Percentiles rank a stretch among this genome's conserved stretches.
These are phyloP conservation scores for Rosa chinensis DNA, from an alignment of 306 rosid species.

Conservation along the genomic window DNA sequence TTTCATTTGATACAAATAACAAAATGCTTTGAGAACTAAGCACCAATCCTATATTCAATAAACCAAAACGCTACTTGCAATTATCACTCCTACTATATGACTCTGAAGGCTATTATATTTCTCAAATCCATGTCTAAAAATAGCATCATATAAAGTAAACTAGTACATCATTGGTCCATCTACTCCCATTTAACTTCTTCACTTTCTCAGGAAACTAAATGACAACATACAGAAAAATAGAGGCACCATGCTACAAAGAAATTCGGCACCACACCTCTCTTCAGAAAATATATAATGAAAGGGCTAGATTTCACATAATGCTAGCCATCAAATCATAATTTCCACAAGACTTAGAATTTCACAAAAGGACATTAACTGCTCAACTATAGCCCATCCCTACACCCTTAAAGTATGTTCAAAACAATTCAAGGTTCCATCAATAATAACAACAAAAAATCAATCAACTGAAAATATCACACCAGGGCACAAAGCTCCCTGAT, in stretches of 20 bases:
- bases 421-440: neutral
- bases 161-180: neutral
- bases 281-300: neutral
- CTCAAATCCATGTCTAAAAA: neutral
- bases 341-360: slow-evolving; percentile 2
- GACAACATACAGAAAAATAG: neutral
- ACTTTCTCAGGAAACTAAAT: slow-evolving; percentile 4
- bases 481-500: neutral
- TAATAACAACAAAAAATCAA: neutral
- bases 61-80: neutral
- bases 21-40: neutral
- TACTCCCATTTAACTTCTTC: neutral
- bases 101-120: neutral
- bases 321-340: neutral
- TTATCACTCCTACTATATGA: neutral
- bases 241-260: neutral
- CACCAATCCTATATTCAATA: neutral
- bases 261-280: neutral
- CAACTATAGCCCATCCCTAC: neutral
- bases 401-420: neutral
- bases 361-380: neutral
- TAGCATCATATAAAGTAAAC: neutral
- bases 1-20: neutral
- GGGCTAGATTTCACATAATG: neutral
- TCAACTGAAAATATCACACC: neutral